Evolutionary conservation across 2,329 filamentous ascomycete genomes (phyloP).

Genomic region (Penicillium sp.): DNA sequence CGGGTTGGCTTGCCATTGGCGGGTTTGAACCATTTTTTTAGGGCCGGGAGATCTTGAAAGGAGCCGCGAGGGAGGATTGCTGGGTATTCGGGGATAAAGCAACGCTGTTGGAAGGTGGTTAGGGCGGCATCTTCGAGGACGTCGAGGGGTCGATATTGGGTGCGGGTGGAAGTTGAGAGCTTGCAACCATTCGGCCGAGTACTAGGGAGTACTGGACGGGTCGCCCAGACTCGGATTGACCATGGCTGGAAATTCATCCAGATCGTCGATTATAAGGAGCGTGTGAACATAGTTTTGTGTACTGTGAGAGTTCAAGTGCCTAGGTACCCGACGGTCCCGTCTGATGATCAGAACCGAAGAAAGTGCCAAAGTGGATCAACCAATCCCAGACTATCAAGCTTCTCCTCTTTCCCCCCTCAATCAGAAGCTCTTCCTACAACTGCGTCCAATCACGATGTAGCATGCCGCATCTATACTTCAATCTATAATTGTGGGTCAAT

Average conservation of each 20-base stretch:
- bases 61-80: slow-evolving; percentile 47
- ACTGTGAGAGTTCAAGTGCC: too few species aligned
- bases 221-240: slow-evolving; percentile 11
- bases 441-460: not conserved
- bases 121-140: slow-evolving; percentile 36
- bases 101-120: slow-evolving; percentile 51
- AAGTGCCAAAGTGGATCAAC: not conserved
- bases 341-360: too few species aligned
- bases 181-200: not conserved
- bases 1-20: slow-evolving; percentile 33
- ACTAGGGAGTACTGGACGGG: not conserved
- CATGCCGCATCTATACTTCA: not conserved
- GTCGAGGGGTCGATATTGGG: slow-evolving; percentile 26
- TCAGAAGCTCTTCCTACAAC: not conserved
- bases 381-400: not conserved
- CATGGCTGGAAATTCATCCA: slow-evolving; percentile 33
- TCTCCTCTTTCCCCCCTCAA: not conserved
- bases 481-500: not conserved
- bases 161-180: slow-evolving; percentile 7
- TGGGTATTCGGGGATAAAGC: slow-evolving; percentile 53
- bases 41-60: slow-evolving; percentile 51
- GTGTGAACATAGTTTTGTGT: too few species aligned
- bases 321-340: too few species aligned
- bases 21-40: slow-evolving; percentile 56
- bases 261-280: not conserved